Percentiles rank a stretch among this genome's conserved stretches.
Evolutionary conservation across 768 basidiomycete species (phyloP).

Genomic region (Tricholoma saponaceum): DNA sequence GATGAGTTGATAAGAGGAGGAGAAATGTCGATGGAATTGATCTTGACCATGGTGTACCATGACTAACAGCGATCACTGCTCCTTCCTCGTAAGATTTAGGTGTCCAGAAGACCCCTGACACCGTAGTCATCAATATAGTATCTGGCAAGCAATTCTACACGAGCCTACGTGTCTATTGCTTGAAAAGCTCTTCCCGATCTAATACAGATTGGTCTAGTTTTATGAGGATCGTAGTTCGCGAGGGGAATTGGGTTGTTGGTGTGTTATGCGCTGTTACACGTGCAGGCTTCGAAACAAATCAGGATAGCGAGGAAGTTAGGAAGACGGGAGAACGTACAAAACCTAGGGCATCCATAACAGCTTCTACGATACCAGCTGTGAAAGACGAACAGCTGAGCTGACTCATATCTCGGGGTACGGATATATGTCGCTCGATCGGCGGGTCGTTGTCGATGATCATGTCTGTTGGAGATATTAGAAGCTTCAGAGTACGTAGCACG

Average conservation of each 20-base stretch:
- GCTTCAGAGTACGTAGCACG: slow-evolving; percentile 2
- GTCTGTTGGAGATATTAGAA: slow-evolving; percentile 42
- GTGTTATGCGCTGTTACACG: slow-evolving; percentile 96
- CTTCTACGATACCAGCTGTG: slow-evolving; percentile 96
- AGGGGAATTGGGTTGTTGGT: slow-evolving; percentile 73
- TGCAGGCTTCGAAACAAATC: slow-evolving; percentile 62
- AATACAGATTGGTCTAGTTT: slow-evolving; percentile 92
- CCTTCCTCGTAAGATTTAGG: slow-evolving; percentile 18
- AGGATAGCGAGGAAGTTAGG: slow-evolving; percentile 2
- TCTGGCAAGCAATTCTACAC: background rate
- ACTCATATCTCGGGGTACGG: slow-evolving; percentile 92
- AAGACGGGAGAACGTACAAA: slow-evolving; percentile 58
- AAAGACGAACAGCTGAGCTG: slow-evolving; percentile 96
- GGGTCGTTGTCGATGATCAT: slow-evolving; percentile 99
- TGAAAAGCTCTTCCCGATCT: slow-evolving; percentile 90
- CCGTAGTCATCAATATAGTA: slow-evolving; percentile 3
- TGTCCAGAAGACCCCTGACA: slow-evolving; percentile 16
- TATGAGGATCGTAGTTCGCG: slow-evolving; percentile 93
- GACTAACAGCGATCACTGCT: too few species aligned
- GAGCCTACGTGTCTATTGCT: slow-evolving; percentile 30
- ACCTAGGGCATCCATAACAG: slow-evolving; percentile 89
- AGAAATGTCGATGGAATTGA: slow-evolving; percentile 51
- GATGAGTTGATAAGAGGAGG: slow-evolving; percentile 77
- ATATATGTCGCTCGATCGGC: slow-evolving; percentile 84
- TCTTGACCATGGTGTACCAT: slow-evolving; percentile 50